A percentile compares a stretch with the other conserved stretches of the same genome.
Conservation (phyloP, 305 asterid species). For the Nicotiana rustica region DNA sequence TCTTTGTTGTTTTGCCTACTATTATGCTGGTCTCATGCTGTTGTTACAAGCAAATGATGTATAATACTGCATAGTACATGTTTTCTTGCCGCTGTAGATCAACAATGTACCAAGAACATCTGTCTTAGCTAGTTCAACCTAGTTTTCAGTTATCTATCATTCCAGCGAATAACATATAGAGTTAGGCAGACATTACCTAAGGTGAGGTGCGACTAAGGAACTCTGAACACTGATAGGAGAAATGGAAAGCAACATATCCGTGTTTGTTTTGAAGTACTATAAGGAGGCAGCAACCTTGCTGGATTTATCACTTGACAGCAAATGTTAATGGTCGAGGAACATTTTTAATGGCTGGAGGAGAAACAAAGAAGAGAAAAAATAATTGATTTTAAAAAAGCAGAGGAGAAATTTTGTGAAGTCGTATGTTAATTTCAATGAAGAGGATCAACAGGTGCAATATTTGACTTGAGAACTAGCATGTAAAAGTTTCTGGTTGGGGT, state of each 20-base stretch:
- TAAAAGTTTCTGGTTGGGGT: background rate
- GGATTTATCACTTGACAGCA: background rate
- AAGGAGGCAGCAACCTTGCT: background rate
- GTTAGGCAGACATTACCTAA: background rate
- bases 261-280: constrained; percentile 9
- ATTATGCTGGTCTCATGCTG: background rate
- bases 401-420: background rate
- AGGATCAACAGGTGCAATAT: background rate
- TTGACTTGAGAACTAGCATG: background rate
- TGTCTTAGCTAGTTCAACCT: background rate
- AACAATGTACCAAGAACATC: constrained; percentile 21
- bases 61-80: background rate
- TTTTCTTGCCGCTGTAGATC: background rate
- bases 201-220: background rate
- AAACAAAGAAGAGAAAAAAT: background rate
- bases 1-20: constrained; percentile 1
- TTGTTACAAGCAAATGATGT: constrained; percentile 19
- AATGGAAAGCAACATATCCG: background rate
- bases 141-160: background rate
- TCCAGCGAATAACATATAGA: background rate
- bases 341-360: background rate
- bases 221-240: background rate
- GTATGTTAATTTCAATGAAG: background rate
- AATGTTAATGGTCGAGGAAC: background rate
- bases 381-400: no score